These are phyloP conservation scores for Leccinum obscurum DNA, from an alignment of 768 basidiomycete genomes.

Conservation along the genomic window DNA sequence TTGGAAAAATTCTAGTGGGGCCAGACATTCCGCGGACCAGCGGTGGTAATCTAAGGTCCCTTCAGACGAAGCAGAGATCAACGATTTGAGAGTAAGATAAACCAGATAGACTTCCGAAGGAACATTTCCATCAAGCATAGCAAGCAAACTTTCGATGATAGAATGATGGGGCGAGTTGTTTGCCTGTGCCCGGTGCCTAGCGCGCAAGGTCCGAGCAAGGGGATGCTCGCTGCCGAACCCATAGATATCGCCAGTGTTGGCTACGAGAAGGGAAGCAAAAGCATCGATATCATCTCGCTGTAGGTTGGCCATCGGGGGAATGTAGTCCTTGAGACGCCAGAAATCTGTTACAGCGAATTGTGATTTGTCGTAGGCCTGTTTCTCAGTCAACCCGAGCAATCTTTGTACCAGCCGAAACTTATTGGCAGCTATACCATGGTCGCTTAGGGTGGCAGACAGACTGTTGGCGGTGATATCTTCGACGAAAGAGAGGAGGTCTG, in stretches of 20 bases:
- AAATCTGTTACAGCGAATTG: slow-evolving; percentile 65
- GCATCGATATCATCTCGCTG: slow-evolving; percentile 69
- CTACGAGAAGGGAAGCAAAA: slow-evolving; percentile 64
- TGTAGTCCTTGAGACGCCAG: slow-evolving; percentile 82
- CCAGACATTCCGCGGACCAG: slow-evolving; percentile 42
- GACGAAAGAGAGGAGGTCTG: slow-evolving; percentile 44
- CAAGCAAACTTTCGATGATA: slow-evolving; percentile 53
- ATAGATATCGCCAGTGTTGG: slow-evolving; percentile 59
- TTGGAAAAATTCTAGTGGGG: slow-evolving; percentile 51
- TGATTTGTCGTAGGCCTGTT: slow-evolving; percentile 38
- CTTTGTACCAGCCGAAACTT: slow-evolving; percentile 77
- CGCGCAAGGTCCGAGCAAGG: slow-evolving; percentile 41
- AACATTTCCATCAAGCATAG: slow-evolving; percentile 55
- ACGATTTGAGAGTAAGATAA: slow-evolving; percentile 62
- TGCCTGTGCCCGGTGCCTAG: slow-evolving; percentile 32
- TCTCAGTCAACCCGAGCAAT: slow-evolving; percentile 50
- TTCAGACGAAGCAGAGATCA: slow-evolving; percentile 43
- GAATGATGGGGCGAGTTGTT: slow-evolving; percentile 43
- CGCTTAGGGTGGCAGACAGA: slow-evolving; percentile 56
- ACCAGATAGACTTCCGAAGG: slow-evolving; percentile 53
- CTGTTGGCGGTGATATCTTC: slow-evolving; percentile 47
- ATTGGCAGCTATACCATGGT: slow-evolving; percentile 62
- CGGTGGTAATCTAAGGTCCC: slow-evolving; percentile 30
- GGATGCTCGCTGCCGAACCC: slow-evolving; percentile 58
- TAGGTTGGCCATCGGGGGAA: slow-evolving; percentile 56